Base-by-base conservation (phyloP, 306 rosid genomes). In the Quercus variabilis region DNA sequence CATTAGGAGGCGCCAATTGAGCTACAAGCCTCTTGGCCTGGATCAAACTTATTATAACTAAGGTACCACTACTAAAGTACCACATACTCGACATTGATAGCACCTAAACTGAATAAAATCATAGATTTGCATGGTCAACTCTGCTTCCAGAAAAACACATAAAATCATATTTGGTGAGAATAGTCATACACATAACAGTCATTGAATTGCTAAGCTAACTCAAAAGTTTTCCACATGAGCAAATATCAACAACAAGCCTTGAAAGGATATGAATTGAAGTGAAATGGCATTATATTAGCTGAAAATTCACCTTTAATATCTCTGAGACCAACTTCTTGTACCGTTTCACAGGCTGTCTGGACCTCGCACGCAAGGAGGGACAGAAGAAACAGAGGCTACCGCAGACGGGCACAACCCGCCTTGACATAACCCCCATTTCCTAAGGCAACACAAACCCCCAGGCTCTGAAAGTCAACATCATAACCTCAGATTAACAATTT, bases 361-460 rank as follows among this genome's bases (percentile, higher is more conserved):
- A 95, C 71, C 99, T 91, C 11, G 99, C 94, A 58, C 97, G 87
- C 85, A 95, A 72, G 9, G 99, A 77, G 78, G 99, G 99, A 82
- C 99, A 95, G 76, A 89, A 78, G 83, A 87, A 86, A 87, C 98
- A 95, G 85, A 95, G 91, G 91, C 85, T 92, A 64, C 94, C 96
- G 69, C 98, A 92, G 89, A 78, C 98, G 6, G 99, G 99, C 75
- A 94, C 92, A 23, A 92, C 97, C 88, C 91, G 95, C 97, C 99
- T 86, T n/a, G 99, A 92, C 93, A 92, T 88, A 83, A 92, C 99
- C 96, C 98, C 98, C 98, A 92, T 94, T 81, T 76, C 85, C 79
- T 51, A 41, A 35, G 49, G 41, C 2, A 84, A 82, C 70, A 76
- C 85, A 82, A 85, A 77, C 75, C 80, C 83, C 78, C 67, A 13